Evolutionary conservation across 2,329 filamentous ascomycete genomes (phyloP).

Genomic region (Ophiostoma tasmaniense): DNA sequence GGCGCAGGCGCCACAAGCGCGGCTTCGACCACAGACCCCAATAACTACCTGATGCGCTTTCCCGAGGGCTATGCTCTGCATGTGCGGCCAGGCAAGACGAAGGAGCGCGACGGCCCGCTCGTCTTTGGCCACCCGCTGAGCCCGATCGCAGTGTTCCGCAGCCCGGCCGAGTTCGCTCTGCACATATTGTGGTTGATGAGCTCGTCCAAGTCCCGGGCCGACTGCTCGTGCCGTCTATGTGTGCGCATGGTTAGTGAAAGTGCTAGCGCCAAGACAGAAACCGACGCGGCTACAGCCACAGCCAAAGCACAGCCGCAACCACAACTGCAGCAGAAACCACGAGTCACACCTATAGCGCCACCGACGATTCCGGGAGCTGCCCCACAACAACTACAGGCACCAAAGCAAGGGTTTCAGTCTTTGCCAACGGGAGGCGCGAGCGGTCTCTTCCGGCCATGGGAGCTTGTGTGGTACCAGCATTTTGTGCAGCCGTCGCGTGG

Average conservation of each 20-base stretch:
- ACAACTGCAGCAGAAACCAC: not conserved
- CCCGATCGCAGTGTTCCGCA: conserved; percentile 33
- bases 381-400: not conserved
- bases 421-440: not conserved
- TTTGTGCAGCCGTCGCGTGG: conserved; percentile 26
- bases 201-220: conserved; percentile 37
- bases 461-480: conserved; percentile 31
- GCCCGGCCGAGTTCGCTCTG: conserved; percentile 44
- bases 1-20: conserved; percentile 7
- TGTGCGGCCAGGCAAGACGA: conserved; percentile 18
- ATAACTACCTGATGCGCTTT: conserved; percentile 20
- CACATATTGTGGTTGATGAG: conserved; percentile 46
- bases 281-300: not conserved
- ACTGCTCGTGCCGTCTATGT: conserved; percentile 46
- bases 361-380: not conserved
- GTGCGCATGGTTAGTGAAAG: conserved; percentile 24
- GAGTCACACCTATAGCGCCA: not conserved
- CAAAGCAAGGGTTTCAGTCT: not conserved
- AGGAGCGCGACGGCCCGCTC: conserved; percentile 54
- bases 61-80: conserved; percentile 22
- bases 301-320: not conserved
- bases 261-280: not conserved
- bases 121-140: conserved; percentile 22
- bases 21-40: conserved; percentile 10
- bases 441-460: conserved; percentile 28